These are phyloP conservation scores for cucumber (Cucumis sativus) DNA, from an alignment of 306 rosid species.

Conservation along the genomic window Cucumber_9930_V3 NC_026657.2:33069501-33070000, in stretches of 20 bases:
- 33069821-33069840: not conserved
- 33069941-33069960: no score
- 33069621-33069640: slow-evolving; percentile 34
- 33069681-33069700: not conserved
- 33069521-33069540: not conserved
- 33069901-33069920: no score
- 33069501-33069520: not conserved
- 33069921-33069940: no score
- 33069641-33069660: slow-evolving; percentile 31
- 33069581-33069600: slow-evolving; percentile 1
- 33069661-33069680: not conserved
- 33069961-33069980: no score
- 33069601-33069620: slow-evolving; percentile 28
- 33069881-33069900: not conserved
- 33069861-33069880: not conserved
- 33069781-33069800: not conserved
- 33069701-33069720: not conserved
- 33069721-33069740: not conserved
- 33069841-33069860: not conserved
- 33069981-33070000: no score
- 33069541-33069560: slow-evolving; percentile 13
- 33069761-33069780: not conserved
- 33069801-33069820: not conserved
- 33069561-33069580: slow-evolving; percentile 8
- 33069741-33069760: not conserved